Base-by-base conservation (phyloP, 176 grass and related monocot species). In the Alloteropsis semialata region DNA sequence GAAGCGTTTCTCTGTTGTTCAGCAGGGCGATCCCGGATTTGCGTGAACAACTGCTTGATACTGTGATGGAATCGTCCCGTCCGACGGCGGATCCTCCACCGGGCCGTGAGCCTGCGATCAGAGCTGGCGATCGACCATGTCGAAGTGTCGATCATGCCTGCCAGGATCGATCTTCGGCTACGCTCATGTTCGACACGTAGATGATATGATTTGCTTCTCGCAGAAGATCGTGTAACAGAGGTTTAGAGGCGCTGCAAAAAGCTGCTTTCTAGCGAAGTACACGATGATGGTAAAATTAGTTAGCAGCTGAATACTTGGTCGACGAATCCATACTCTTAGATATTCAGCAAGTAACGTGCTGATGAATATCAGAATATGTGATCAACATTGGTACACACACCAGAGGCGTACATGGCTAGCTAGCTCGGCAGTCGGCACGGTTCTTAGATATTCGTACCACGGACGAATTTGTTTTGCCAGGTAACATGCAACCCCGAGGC, bases 401-500 rank as follows among this genome's bases (percentile, higher is more conserved):
- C 42, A 67, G 42, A 12, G 30, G 8, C n/a, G 22, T 63, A n/a
- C 29, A 1, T 24, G 14, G 29, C 0, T 50, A 5, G 5, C 5
- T 39, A 19, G 8, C 14, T 6, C 5, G 3, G n/a, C n/a, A n/a
- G 4, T 3, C 49, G 25, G 46, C 22, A 44, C 82, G 62, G 25
- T 22, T 22, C 69, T 6, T 69, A 3, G 61, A 64, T 60, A 74
- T 37, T 37, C 46, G 77, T 50, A 76, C 51, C 32, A 5, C 0
- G 2, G 42, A 38, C 32, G 62, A 43, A 71, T 46, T 46, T 81
- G 17, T 59, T 82, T 77, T 30, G 24, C 14, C 51, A 46, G 43
- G 71, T 85, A 70, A 69, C 83, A 77, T 77, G 88, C 73, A 63
- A 63, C 38, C 74, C 49, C 77, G 8, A 64, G 36, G 53, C 62